Conservation (phyloP, 257 asterid genomes). For the Solanum pinnatisectum region DNA sequence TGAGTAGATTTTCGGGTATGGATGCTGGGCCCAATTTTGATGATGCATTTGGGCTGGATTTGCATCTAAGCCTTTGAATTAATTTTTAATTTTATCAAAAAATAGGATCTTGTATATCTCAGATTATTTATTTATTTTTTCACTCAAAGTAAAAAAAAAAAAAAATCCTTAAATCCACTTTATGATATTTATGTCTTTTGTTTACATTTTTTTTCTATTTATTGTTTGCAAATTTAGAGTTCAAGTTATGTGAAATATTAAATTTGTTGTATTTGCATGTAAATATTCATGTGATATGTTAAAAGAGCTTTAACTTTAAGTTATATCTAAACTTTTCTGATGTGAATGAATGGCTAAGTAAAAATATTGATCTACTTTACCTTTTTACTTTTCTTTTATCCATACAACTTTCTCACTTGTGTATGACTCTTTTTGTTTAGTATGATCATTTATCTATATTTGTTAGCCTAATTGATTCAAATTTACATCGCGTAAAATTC, state of each 20-base stretch:
- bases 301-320: not conserved
- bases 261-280: conserved; percentile 11
- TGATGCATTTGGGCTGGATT: conserved; percentile 71
- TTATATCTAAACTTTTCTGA: not conserved
- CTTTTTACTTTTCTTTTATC: not conserved
- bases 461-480: not conserved
- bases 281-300: conserved; percentile 7
- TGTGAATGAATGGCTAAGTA: not conserved
- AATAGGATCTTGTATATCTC: not conserved
- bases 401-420: not conserved
- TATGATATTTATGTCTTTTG: not conserved
- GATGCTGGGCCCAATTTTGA: conserved; percentile 60
- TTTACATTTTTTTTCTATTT: not conserved
- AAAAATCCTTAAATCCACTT: not conserved
- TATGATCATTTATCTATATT: not conserved
- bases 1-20: conserved; percentile 53
- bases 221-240: not conserved
- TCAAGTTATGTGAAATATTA: conserved; percentile 10
- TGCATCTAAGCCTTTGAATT: conserved; percentile 71
- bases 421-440: not conserved
- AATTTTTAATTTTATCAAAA: conserved; percentile 18
- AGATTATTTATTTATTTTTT: conserved; percentile 19
- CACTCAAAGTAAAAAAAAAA: not conserved
- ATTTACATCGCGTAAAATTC: not conserved
- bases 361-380: not conserved